phyloP scores from a whole-genome alignment of 2,329 filamentous ascomycete species.

The Ascochyta lentis region DNA sequence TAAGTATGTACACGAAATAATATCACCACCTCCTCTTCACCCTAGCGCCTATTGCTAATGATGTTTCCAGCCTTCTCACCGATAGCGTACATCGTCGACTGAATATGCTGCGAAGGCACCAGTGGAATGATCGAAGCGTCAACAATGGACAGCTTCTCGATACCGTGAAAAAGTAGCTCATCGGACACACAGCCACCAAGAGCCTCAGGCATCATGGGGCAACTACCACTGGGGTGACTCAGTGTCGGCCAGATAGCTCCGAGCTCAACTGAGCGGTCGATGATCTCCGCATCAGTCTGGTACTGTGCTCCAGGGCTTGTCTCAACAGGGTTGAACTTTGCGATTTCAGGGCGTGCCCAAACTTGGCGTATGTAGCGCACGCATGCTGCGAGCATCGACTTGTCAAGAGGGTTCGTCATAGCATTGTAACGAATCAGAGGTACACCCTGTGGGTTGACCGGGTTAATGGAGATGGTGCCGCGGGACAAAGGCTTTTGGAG shows the following conservation, averaged over 20 bases:
- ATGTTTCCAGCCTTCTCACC: slow-evolving; percentile 45
- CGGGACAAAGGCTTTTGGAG: slow-evolving; percentile 51
- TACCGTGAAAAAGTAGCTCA: slow-evolving; percentile 40
- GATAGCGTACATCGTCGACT: slow-evolving; percentile 43
- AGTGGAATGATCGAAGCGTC: slow-evolving; percentile 45
- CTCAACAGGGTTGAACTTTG: slow-evolving; percentile 30
- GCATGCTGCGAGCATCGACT: slow-evolving; percentile 41
- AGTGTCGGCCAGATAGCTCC: slow-evolving; percentile 32
- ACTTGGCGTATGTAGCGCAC: slow-evolving; percentile 45
- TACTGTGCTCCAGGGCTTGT: slow-evolving; percentile 36
- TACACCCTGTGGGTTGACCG: slow-evolving; percentile 35
- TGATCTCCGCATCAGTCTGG: slow-evolving; percentile 35
- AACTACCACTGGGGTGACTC: slow-evolving; percentile 36
- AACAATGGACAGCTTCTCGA: slow-evolving; percentile 35
- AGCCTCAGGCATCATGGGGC: slow-evolving; percentile 45
- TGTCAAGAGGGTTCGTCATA: slow-evolving; percentile 40
- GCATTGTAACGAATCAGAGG: slow-evolving; percentile 39
- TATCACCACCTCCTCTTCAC: too few species aligned
- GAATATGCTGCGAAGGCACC: slow-evolving; percentile 41
- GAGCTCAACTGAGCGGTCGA: slow-evolving; percentile 25
- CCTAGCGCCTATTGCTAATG: slow-evolving; percentile 32
- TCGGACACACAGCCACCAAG: slow-evolving; percentile 38
- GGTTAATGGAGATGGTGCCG: slow-evolving; percentile 41
- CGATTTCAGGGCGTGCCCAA: slow-evolving; percentile 37
- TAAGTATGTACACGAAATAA: not conserved